Conservation (phyloP, 2,329 filamentous ascomycete species). For the Berkeleyomyces rouxiae region DNA sequence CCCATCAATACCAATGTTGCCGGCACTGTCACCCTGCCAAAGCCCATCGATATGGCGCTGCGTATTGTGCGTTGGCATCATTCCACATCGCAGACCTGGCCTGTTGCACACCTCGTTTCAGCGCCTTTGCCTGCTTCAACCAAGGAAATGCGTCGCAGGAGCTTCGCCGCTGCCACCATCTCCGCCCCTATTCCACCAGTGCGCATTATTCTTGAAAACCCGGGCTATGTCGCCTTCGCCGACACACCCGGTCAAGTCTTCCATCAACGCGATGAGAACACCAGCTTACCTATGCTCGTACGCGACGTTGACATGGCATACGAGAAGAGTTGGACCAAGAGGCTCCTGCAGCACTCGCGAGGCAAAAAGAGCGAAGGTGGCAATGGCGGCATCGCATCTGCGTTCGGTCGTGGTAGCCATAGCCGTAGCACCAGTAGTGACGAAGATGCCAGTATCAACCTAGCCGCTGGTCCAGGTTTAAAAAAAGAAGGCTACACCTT, state of each 20-base stretch:
- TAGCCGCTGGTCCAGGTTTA: constrained; percentile 28
- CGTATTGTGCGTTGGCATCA: constrained; percentile 10
- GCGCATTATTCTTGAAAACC: constrained; percentile 12
- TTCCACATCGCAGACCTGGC: constrained; percentile 5
- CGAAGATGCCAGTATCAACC: constrained; percentile 7
- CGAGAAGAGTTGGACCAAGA: constrained; percentile 23
- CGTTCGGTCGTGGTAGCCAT: background rate
- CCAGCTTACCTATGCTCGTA: constrained; percentile 21
- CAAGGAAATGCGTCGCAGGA: constrained; percentile 6
- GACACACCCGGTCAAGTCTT: constrained; percentile 14
- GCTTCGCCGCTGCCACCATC: background rate
- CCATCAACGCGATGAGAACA: background rate
- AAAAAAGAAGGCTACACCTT: constrained; percentile 58
- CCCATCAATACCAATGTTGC: constrained; percentile 8
- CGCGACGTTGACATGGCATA: constrained; percentile 44
- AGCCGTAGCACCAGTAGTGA: background rate
- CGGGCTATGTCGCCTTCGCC: constrained; percentile 10
- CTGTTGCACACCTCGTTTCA: constrained; percentile 7
- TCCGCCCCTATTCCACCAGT: constrained; percentile 4
- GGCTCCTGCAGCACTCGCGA: constrained; percentile 12
- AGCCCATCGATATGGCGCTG: constrained; percentile 6
- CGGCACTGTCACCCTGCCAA: constrained; percentile 5
- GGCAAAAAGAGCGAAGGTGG: constrained; percentile 8
- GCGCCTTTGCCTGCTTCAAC: background rate
- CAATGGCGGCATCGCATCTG: background rate